phyloP scores from a whole-genome alignment of 768 basidiomycete genomes.

The Tulasnella sp. region DNA sequence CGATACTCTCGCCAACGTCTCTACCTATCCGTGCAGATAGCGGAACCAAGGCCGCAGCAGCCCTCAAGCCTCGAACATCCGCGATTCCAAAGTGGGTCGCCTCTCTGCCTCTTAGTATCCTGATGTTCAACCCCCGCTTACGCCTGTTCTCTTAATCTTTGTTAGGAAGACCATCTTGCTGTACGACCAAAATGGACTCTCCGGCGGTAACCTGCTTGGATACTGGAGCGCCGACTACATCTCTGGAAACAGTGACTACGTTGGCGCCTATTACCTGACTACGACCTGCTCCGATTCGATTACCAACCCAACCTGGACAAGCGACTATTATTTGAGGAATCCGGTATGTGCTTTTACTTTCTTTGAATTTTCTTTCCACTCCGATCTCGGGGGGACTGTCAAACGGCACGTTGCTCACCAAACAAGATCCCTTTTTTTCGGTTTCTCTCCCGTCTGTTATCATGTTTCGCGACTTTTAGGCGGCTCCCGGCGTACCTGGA shows the following conservation, averaged over 20 bases:
- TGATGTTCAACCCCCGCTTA: background rate
- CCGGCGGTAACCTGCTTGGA: background rate
- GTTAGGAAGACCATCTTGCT: background rate
- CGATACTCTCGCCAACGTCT: background rate
- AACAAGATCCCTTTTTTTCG: too few species aligned
- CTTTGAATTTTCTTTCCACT: too few species aligned
- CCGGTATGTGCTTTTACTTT: background rate
- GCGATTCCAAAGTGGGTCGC: background rate
- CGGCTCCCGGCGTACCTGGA: background rate
- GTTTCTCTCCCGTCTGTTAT: too few species aligned
- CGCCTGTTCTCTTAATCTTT: background rate
- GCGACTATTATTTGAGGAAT: background rate
- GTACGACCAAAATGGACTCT: background rate
- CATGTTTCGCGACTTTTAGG: too few species aligned
- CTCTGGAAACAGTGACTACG: background rate
- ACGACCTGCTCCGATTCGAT: background rate
- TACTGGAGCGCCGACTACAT: background rate
- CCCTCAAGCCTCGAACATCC: background rate
- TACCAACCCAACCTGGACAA: background rate
- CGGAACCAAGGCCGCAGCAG: background rate
- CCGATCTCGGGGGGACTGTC: too few species aligned
- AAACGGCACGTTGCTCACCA: too few species aligned
- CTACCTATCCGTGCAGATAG: background rate
- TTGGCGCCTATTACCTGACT: background rate
- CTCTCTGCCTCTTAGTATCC: background rate